A percentile compares a stretch with the other conserved stretches of the same genome.
phyloP scores from a whole-genome alignment of 148 eudicot genomes.

The Rhododendron vialii region DNA sequence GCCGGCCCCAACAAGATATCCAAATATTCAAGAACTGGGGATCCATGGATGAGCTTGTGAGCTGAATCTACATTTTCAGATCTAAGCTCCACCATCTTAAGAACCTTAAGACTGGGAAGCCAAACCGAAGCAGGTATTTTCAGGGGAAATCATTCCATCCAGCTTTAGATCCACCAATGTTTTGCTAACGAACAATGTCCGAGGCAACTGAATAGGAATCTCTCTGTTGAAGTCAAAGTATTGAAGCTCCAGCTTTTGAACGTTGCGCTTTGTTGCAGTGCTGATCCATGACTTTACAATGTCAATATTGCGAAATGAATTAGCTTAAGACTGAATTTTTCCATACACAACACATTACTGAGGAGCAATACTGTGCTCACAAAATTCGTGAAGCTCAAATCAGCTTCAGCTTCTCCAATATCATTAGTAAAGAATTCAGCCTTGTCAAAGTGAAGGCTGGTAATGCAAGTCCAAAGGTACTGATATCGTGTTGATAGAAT shows the following conservation, averaged over 20 bases:
- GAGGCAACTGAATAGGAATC: neutral
- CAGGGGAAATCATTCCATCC: neutral
- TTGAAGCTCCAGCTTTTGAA: neutral
- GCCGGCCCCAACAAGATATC: neutral
- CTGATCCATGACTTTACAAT: neutral
- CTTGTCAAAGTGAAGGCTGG: constrained; percentile 19
- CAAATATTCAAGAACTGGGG: neutral
- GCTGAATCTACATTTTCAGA: neutral
- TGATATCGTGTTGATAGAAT: too few species aligned
- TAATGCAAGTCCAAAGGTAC: constrained; percentile 2
- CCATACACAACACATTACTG: neutral
- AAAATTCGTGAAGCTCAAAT: neutral
- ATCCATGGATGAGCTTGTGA: neutral
- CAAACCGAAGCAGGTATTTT: neutral
- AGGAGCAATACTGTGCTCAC: neutral
- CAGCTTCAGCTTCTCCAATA: too few species aligned
- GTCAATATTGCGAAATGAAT: neutral
- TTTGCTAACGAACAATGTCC: neutral
- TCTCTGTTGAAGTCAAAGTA: neutral
- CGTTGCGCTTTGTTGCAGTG: neutral
- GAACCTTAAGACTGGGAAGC: neutral
- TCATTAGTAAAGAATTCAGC: neutral
- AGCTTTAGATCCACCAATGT: neutral
- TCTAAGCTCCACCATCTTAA: neutral
- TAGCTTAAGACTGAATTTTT: neutral